Evolutionary conservation across 306 rosid species (phyloP).

Genomic region (Begonia peltatifolia): DNA sequence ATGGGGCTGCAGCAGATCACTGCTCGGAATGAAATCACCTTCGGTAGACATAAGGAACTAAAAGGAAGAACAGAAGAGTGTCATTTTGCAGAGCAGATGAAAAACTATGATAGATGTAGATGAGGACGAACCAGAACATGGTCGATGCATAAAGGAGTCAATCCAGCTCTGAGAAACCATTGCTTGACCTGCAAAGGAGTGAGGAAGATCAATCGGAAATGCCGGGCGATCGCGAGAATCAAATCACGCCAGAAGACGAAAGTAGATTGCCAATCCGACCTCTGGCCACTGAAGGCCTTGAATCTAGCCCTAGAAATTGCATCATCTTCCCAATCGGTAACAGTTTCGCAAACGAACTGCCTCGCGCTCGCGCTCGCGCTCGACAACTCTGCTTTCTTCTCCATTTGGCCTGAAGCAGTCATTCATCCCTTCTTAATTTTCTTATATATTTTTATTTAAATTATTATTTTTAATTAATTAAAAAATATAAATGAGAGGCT

Average conservation of each 20-base stretch:
- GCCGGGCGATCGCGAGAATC: slow-evolving; percentile 42
- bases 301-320: slow-evolving; percentile 43
- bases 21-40: slow-evolving; percentile 42
- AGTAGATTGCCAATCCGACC: slow-evolving; percentile 57
- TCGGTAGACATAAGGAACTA: slow-evolving; percentile 64
- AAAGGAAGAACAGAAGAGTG: slow-evolving; percentile 11
- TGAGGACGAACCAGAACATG: slow-evolving; percentile 52
- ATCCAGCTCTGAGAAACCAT: slow-evolving; percentile 54
- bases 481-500: no score
- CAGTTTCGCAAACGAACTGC: slow-evolving; percentile 42
- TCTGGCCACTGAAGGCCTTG: slow-evolving; percentile 85
- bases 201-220: slow-evolving; percentile 33
- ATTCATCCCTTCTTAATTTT: no score
- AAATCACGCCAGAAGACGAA: slow-evolving; percentile 63
- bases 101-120: not conserved
- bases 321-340: slow-evolving; percentile 66
- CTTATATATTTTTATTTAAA: no score
- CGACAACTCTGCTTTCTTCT: slow-evolving; percentile 9
- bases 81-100: not conserved
- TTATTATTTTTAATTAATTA: no score
- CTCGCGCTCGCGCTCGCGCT: slow-evolving; percentile 14
- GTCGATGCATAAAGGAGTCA: slow-evolving; percentile 65
- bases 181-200: slow-evolving; percentile 43
- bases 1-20: slow-evolving; percentile 45
- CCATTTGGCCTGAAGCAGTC: slow-evolving; percentile 17